These are phyloP conservation scores for Exutisphaerella laricina DNA, from an alignment of 2,329 filamentous ascomycete species.

Conservation along the genomic window DNA sequence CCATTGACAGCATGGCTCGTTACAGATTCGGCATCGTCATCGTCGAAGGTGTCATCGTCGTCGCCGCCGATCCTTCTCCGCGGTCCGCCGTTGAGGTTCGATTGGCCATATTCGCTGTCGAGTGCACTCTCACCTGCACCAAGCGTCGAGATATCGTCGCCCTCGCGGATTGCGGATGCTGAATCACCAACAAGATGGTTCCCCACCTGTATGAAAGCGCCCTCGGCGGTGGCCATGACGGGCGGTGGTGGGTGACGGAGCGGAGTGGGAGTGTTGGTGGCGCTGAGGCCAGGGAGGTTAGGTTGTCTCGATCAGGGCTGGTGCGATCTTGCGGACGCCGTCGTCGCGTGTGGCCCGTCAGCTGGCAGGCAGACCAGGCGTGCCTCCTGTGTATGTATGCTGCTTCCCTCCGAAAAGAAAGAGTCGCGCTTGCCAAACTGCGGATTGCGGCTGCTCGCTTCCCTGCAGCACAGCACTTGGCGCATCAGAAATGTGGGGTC, in stretches of 20 bases:
- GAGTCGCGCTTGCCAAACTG: not conserved
- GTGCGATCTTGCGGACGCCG: not conserved
- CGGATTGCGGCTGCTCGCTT: not conserved
- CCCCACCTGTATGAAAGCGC: constrained; percentile 79
- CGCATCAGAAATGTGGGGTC: not conserved
- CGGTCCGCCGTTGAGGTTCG: constrained; percentile 56
- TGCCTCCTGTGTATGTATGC: not conserved
- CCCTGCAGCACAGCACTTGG: not conserved
- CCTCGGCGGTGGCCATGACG: constrained; percentile 46
- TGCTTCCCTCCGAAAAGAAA: not conserved
- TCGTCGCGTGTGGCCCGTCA: not conserved
- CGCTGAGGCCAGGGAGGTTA: constrained; percentile 1
- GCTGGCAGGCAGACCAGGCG: not conserved
- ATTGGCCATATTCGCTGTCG: constrained; percentile 53
- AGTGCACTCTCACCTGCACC: constrained; percentile 69
- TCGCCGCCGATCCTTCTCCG: constrained; percentile 72
- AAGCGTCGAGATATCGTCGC: constrained; percentile 54
- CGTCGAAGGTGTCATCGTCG: constrained; percentile 77
- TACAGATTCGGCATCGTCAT: constrained; percentile 62
- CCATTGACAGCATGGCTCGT: constrained; percentile 77
- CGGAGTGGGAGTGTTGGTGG: constrained; percentile 9
- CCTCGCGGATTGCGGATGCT: constrained; percentile 80
- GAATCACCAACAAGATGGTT: constrained; percentile 83
- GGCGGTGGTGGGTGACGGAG: constrained; percentile 8
- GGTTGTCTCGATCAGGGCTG: not conserved